These are phyloP conservation scores for Nemania abortiva DNA, from an alignment of 2,329 filamentous ascomycete genomes.

Conservation along the genomic window DNA sequence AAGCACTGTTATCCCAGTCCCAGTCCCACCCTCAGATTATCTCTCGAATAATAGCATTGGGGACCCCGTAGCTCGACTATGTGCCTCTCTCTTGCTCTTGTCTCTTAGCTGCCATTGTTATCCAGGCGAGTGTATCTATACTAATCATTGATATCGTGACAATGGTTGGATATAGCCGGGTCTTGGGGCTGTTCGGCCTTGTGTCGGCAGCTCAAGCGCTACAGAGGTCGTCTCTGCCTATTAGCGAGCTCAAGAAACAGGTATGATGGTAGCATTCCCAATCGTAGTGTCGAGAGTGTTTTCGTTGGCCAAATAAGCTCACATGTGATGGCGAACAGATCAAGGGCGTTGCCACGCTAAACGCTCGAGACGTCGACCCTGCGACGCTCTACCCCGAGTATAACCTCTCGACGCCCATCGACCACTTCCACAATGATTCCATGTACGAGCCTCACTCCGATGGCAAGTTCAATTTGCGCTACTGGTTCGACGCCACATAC, in stretches of 20 bases:
- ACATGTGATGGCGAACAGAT: constrained; percentile 39
- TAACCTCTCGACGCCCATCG: constrained; percentile 67
- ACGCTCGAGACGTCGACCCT: constrained; percentile 38
- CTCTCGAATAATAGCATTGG: constrained; percentile 18
- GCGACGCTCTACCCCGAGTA: constrained; percentile 54
- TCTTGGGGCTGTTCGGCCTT: constrained; percentile 42
- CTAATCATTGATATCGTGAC: constrained; percentile 28
- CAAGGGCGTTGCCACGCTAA: constrained; percentile 30
- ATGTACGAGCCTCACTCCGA: constrained; percentile 81
- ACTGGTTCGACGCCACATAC: constrained; percentile 84
- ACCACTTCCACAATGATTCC: constrained; percentile 86
- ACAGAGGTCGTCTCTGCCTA: constrained; percentile 46
- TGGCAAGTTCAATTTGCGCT: constrained; percentile 76
- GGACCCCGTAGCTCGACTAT: constrained; percentile 10
- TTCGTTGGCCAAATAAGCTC: constrained; percentile 11
- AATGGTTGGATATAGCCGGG: constrained; percentile 38
- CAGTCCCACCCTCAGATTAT: constrained; percentile 6
- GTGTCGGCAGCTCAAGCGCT: constrained; percentile 44
- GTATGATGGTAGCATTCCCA: constrained; percentile 31
- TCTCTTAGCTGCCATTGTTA: constrained; percentile 24
- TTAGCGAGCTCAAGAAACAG: constrained; percentile 50
- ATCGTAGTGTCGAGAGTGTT: not conserved
- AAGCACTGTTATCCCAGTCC: constrained; percentile 17
- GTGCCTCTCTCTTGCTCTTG: constrained; percentile 25
- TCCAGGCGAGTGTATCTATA: constrained; percentile 22